Conservation (phyloP, 1,139 yeast species). For the Yamadazyma songkhlaensis region DNA sequence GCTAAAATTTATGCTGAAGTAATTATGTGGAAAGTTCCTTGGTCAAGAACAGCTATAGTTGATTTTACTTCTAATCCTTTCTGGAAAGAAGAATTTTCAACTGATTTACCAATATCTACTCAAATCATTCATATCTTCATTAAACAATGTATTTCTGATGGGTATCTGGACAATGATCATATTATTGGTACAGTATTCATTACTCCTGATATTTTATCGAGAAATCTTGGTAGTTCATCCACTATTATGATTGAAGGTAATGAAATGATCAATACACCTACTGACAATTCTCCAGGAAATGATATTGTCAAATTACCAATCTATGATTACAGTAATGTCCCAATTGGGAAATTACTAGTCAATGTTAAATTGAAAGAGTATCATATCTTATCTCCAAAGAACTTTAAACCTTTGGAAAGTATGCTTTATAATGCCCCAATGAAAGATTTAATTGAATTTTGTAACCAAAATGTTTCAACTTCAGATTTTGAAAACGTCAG, state of each 20-base stretch:
- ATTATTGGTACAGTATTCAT: constrained; percentile 55
- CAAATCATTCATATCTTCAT: constrained; percentile 52
- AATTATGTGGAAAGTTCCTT: constrained; percentile 62
- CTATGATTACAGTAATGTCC: constrained; percentile 40
- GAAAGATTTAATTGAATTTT: constrained; percentile 46
- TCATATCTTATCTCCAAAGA: constrained; percentile 56
- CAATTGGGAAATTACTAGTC: constrained; percentile 59
- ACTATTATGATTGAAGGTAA: constrained; percentile 37
- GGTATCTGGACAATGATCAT: constrained; percentile 29
- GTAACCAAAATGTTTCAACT: constrained; percentile 41
- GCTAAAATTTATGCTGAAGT: constrained; percentile 59
- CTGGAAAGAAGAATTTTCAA: constrained; percentile 66
- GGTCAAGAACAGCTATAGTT: constrained; percentile 69
- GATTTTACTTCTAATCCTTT: constrained; percentile 52
- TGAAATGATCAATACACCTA: constrained; percentile 3
- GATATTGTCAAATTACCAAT: constrained; percentile 44
- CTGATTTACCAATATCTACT: constrained; percentile 56
- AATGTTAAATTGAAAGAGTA: constrained; percentile 53
- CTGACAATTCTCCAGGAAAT: constrained; percentile 14
- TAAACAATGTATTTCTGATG: constrained; percentile 26
- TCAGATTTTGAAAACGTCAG: constrained; percentile 55
- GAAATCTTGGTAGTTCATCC: constrained; percentile 30
- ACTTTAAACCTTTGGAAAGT: constrained; percentile 60
- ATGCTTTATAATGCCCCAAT: constrained; percentile 53
- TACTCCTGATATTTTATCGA: constrained; percentile 52